Evolutionary conservation across 2,329 filamentous ascomycete species (phyloP), one percentile per base, ranked within the genome.

Genomic region (Stromatinia cepivora): DNA sequence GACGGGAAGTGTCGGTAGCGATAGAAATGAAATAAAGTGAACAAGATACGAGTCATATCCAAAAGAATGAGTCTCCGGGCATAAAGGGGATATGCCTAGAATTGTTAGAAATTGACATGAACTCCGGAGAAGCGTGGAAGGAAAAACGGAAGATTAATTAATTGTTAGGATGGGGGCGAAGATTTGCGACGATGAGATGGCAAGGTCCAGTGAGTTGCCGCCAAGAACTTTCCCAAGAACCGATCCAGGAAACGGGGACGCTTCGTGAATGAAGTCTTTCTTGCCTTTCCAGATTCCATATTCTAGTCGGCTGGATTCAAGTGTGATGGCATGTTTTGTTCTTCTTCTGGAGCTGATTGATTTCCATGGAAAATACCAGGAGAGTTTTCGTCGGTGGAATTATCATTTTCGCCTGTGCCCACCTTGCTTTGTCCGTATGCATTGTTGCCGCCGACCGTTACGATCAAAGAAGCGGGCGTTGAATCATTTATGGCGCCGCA

Each of bases 401-500:
- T 39, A 13, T 36, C 50, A 36, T 36, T 25, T 20, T 59, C 22
- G 36, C 20, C 28, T 20, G 8, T 22, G 2, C 34, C 31, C 22
- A 59, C n/a, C n/a, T 36, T 58, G 22, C 53, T 39, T 59, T 70
- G 71, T 56, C 68, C 56, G 68, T 62, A 68, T 13, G 73, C 73
- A 52, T 70, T 72, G 8, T 61, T 68, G 10, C 74, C 74, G 1
- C 75, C 75, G 11, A 76, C 71, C 52, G 70, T 71, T 13, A 76
- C 70, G 22, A 71, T 63, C 1, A 75, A 67, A 15, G 53, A 66
- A 31, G 42, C 28, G 4, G 70, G 71, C 11, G 31, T 42, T 46
- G 56, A 42, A 52, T 72, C 87, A 71, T 82, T 86, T 28, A 91
- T 82, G 70, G 85, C 86, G 1, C 89, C 89, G 28, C 86, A 87